Base-by-base conservation (phyloP, 1,284 basidiomycete genomes). In the Xanthoconium separans region DNA sequence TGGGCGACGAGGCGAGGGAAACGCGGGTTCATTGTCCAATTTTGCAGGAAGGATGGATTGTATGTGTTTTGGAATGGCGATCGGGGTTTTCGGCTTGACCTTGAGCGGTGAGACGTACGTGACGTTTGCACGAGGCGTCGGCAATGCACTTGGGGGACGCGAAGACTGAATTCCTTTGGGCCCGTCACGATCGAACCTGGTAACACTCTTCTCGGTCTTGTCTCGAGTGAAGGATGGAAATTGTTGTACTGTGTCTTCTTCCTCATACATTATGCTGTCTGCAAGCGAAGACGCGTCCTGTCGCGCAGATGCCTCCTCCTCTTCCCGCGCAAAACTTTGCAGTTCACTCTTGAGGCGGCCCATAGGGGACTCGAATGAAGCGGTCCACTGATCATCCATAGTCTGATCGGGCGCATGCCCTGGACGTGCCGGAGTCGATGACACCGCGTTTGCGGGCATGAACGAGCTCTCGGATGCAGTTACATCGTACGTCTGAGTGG, bases 321-420 rank as follows among this genome's bases (percentile, higher is more conserved):
- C 75, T 41, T 78, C 76, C 18, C 65, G 65, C 3, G 77, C 74
- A 44, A 90, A 77, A 22, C 81, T 80, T 55, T 80, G 79, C 4
- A 93, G 73, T 53, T 89, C 82, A 44, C 84, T 77, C 58, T 87
- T 87, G 51, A 93, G 75, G 27, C 84, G 81, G 42, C 87, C 80
- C 47, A 93, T 82, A 9, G 93, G 91, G 1, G 86, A 87, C 64
- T 91, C 88, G 43, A 91, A 66, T 4, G 87, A 85, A 16, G 78
- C 74, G 40, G 79, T 77, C 87, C 88, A 88, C 18, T 71, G 66
- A 36, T 80, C 80, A 42, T 76, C 76, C 40, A 73, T 70, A 18
- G 65, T 70, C 31, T 64, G 76, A 54, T 79, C 69, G 31, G 75
- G 62, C 0, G 18, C 62, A 55, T 69, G 66, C 44, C 70, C 72